Evolutionary conservation across 768 basidiomycete species (phyloP).

Genomic region (Suillus variegatus): DNA sequence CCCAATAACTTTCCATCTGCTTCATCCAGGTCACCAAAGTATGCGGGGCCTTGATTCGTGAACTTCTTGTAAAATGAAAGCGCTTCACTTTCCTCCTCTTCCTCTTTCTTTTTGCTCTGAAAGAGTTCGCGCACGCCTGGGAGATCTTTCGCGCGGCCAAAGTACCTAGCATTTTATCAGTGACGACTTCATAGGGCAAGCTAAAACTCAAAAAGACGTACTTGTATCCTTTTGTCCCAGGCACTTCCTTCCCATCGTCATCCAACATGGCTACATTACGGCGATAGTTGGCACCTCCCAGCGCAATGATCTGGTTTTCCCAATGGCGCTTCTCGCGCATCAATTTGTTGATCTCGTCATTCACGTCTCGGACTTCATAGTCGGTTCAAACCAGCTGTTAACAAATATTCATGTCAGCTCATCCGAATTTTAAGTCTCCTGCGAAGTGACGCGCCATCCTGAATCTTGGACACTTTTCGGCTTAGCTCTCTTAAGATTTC

Average conservation of each 20-base stretch:
- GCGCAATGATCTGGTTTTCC: slow-evolving; percentile 96
- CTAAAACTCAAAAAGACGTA: slow-evolving; percentile 35
- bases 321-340: slow-evolving; percentile 95
- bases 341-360: slow-evolving; percentile 96
- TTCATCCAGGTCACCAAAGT: slow-evolving; percentile 94
- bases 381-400: slow-evolving; percentile 78
- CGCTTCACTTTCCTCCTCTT: slow-evolving; percentile 84
- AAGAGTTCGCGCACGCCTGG: slow-evolving; percentile 97
- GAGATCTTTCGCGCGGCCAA: slow-evolving; percentile 94
- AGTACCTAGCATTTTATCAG: slow-evolving; percentile 61
- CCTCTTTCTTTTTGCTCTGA: slow-evolving; percentile 79
- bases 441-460: slow-evolving; percentile 67
- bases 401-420: not conserved
- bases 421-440: not conserved
- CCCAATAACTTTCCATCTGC: slow-evolving; percentile 60
- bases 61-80: slow-evolving; percentile 84
- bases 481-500: slow-evolving; percentile 71
- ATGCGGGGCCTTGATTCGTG: slow-evolving; percentile 80
- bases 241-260: slow-evolving; percentile 94
- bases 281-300: slow-evolving; percentile 93
- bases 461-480: slow-evolving; percentile 96
- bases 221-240: slow-evolving; percentile 98
- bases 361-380: slow-evolving; percentile 90
- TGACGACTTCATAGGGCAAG: slow-evolving; percentile 59
- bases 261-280: slow-evolving; percentile 93